Base-by-base conservation (phyloP, 2,329 filamentous ascomycete species). In the Pseudopyrenochaeta lycopersici region DNA sequence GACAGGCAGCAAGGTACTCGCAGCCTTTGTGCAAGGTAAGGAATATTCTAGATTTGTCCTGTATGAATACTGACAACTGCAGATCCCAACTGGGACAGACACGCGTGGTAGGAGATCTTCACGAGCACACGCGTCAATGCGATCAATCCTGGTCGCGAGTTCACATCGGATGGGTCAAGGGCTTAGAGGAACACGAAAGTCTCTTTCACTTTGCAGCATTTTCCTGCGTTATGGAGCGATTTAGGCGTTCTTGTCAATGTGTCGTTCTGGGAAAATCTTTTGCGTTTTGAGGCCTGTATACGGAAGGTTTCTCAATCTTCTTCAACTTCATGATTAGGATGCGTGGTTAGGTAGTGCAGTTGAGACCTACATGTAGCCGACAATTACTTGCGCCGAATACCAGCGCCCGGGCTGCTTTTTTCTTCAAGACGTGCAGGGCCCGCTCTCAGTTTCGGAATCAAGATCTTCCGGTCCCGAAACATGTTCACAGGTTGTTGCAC, bases 1-100 rank as follows among this genome's bases (percentile, higher is more conserved):
- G 85, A 99, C 95, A 27, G 95, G 95, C 46, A 97, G 92, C 78
- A 97, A 98, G 80, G 95, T 99, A 53, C 79, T 99, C 68, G 94
- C 93, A 11, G 91, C 91, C 27, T 99, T 98, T 81, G 93, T 99
- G 72, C 95, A 99, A 80, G 95, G 93, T 96, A 73, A 65, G 73
- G n/a, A 12, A 41, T 38, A 15, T 40, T 29, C 5, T 11, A 5
- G 12, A 27, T 17, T 14, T 23, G 11, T 7, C 20, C 10, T 18
- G 20, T 11, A 17, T 4, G 7, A 14, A 20, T 17, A 47, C 66
- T 70, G 57, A 71, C 54, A 31, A 40, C 12, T 31, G 40, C 55
- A 91, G 89, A 92, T 77, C 90, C 90, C 17, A 92, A 91, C 79
- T 97, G 92, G 92, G 92, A 97, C 80, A 87, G 71, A 39, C 72